Base-by-base conservation (phyloP, 2,329 filamentous ascomycete genomes). In the Stemphylium lycopersici region DNA sequence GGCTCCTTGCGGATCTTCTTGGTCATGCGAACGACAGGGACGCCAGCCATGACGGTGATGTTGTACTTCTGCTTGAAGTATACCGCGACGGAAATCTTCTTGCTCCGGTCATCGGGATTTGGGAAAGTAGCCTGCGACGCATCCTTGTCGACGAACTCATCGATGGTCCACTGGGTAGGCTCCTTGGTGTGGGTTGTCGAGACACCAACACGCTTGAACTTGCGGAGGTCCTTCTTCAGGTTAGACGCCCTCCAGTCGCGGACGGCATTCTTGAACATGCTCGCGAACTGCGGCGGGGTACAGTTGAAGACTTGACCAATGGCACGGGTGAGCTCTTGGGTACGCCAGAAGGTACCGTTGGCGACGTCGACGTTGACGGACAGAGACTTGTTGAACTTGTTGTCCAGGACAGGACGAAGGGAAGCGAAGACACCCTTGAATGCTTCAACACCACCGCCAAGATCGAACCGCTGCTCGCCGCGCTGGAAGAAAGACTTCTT, bases 341-440 rank as follows among this genome's bases (percentile, higher is more conserved):
- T 55, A 33, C 79, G 82, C 89, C 90, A 98, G 78, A 99, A 99
- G 11, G 90, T 90, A 0, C 91, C 90, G 70, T 98, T 96, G 52
- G 93, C 89, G 26, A 96, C 89, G 67, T 99, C 93, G 10, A 96
- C 86, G 65, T 97, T 98, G 70, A 99, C 79, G 0, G 90, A 86
- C 5, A 98, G 81, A 7, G 85, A 85, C 22, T 84, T 83, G 29
- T 84, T 81, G 59, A 70, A 52, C 59, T 65, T 56, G 65, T 74
- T 66, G 72, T 78, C 56, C 67, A 90, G 82, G 41, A 88, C 89
- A 18, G 93, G 83, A 37, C 92, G 86, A 46, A 97, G 87, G 0
- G 93, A 92, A 8, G 91, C 87, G 66, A 96, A 98, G 4, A 92
- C 88, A 26, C 95, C 95, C 72, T 96, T 96, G 78, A 91, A 87